Conservation (phyloP, 169 alveolate species). For the Prorocentrum cordatum region DNA sequence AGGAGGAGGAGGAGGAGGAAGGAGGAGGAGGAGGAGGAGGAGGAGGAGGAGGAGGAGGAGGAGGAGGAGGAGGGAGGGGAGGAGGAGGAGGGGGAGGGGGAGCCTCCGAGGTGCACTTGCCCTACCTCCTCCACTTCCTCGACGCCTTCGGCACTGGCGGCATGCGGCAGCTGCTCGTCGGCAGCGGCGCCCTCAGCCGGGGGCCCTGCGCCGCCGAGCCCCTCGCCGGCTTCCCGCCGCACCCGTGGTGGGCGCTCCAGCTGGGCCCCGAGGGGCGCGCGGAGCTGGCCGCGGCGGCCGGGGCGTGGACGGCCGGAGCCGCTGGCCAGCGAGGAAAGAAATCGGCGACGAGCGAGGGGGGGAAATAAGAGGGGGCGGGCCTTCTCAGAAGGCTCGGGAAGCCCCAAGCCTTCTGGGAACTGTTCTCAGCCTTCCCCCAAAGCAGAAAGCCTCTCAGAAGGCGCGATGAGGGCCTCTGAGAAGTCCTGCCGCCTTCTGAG, state of each 20-base stretch:
- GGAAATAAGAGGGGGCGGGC: no score
- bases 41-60: neutral
- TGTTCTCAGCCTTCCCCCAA: no score
- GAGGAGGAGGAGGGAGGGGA: neutral
- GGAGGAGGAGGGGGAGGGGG: no score
- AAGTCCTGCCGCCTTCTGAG: no score
- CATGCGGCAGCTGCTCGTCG: constrained; percentile 18
- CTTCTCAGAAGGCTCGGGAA: no score
- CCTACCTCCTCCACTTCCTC: constrained; percentile 37
- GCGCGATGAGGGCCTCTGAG: no score
- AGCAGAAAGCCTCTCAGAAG: no score
- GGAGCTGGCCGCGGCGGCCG: neutral
- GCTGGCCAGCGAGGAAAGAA: no score
- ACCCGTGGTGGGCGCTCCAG: neutral
- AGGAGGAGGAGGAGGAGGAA: no score
- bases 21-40: neutral
- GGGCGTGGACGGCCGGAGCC: neutral
- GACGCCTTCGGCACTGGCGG: constrained; percentile 47
- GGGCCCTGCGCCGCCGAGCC: neutral
- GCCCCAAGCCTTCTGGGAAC: no score
- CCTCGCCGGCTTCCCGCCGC: neutral
- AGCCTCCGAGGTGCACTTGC: constrained; percentile 24
- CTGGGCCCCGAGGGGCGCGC: neutral
- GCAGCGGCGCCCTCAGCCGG: neutral
- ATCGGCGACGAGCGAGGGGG: no score